phyloP scores from a whole-genome alignment of 2,329 filamentous ascomycete species.

The Colletotrichum chrysophilum region DNA sequence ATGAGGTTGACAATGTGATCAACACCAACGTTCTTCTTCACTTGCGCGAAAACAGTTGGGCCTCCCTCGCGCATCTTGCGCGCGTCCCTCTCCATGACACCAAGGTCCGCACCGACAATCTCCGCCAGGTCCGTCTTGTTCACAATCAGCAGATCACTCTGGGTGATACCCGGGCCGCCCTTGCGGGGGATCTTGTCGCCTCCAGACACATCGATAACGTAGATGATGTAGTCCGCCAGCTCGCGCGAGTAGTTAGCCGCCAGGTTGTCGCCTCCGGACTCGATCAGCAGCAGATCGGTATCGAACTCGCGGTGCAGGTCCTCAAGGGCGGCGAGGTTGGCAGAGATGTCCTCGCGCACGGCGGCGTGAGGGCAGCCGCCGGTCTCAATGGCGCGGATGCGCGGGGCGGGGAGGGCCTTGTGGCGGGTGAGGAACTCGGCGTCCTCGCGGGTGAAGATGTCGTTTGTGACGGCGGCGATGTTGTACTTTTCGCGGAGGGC shows the following conservation, averaged over 20 bases:
- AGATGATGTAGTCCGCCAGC: constrained; percentile 96
- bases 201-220: constrained; percentile 96
- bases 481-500: constrained; percentile 81
- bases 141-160: constrained; percentile 90
- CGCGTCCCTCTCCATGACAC: constrained; percentile 93
- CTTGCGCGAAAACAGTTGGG: constrained; percentile 93
- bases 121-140: constrained; percentile 98
- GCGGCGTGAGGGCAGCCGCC: constrained; percentile 97
- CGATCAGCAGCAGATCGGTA: constrained; percentile 88
- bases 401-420: constrained; percentile 78
- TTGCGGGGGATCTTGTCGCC: constrained; percentile 97
- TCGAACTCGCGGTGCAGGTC: constrained; percentile 82
- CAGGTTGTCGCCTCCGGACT: constrained; percentile 94
- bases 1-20: constrained; percentile 89
- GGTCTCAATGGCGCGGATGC: constrained; percentile 96
- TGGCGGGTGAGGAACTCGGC: constrained; percentile 94
- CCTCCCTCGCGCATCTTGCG: constrained; percentile 95
- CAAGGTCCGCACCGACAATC: constrained; percentile 86
- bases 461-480: constrained; percentile 96
- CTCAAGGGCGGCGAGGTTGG: constrained; percentile 91
- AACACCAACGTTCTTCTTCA: constrained; percentile 89
- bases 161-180: constrained; percentile 95
- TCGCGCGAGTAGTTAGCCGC: constrained; percentile 96
- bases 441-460: constrained; percentile 98
- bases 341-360: constrained; percentile 94